Evolutionary conservation across 768 basidiomycete genomes (phyloP).

Genomic region (Leccinum incarnatum): DNA sequence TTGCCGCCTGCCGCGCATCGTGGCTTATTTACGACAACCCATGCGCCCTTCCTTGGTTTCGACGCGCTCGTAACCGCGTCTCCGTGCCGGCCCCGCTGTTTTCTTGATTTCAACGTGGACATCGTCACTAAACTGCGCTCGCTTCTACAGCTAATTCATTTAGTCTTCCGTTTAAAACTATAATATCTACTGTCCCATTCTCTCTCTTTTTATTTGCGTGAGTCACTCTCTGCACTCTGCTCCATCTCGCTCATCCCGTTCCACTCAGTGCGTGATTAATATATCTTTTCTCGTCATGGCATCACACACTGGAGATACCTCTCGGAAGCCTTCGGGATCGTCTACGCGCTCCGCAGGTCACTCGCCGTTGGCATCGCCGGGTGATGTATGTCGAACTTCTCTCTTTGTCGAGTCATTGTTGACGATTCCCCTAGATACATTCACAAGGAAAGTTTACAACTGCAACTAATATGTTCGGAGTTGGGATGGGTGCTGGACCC

Average conservation of each 20-base stretch:
- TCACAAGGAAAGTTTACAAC: slow-evolving; percentile 45
- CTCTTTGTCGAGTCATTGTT: slow-evolving; percentile 1
- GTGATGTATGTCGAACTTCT: slow-evolving; percentile 44
- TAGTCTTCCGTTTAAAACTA: slow-evolving; percentile 31
- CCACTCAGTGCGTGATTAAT: slow-evolving; percentile 30
- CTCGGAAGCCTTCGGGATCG: slow-evolving; percentile 68
- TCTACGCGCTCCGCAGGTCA: slow-evolving; percentile 62
- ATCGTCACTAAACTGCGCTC: slow-evolving; percentile 23
- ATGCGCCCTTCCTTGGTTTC: slow-evolving; percentile 18
- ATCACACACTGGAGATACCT: slow-evolving; percentile 40
- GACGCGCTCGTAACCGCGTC: slow-evolving; percentile 32
- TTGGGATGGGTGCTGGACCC: slow-evolving; percentile 46
- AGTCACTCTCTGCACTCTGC: slow-evolving; percentile 15
- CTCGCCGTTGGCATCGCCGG: slow-evolving; percentile 61
- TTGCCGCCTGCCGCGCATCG: slow-evolving; percentile 27
- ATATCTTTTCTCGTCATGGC: slow-evolving; percentile 27
- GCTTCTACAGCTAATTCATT: slow-evolving; percentile 37
- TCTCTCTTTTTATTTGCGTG: slow-evolving; percentile 26
- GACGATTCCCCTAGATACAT: slow-evolving; percentile 31
- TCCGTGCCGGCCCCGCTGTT: slow-evolving; percentile 28
- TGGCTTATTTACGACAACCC: slow-evolving; percentile 33
- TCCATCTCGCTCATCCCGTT: slow-evolving; percentile 16
- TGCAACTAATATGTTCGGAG: slow-evolving; percentile 50
- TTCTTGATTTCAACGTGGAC: slow-evolving; percentile 22
- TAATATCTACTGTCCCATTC: slow-evolving; percentile 29